These are phyloP conservation scores for Solanum medicagineum DNA, from an alignment of 257 asterid species.

Conservation along the genomic window DNA sequence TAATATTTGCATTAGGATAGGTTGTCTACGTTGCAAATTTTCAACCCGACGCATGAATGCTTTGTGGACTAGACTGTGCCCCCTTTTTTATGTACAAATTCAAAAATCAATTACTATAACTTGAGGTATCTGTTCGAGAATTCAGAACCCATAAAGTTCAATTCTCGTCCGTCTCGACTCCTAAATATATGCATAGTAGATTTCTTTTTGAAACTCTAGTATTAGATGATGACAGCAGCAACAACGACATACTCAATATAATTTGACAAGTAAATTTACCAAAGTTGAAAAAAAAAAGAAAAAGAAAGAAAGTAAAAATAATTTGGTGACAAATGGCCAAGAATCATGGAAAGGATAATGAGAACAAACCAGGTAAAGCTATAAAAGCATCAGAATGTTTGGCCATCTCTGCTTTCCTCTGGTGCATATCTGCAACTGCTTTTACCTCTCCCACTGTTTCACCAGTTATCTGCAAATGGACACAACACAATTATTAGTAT, in stretches of 20 bases:
- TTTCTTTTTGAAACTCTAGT: not conserved
- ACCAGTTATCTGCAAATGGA: slow-evolving; percentile 17
- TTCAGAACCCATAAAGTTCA: not conserved
- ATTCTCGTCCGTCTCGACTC: not conserved
- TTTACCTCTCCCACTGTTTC: slow-evolving; percentile 34
- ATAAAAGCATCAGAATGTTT: slow-evolving; percentile 30
- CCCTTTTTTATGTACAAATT: not conserved
- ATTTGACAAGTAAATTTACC: not conserved
- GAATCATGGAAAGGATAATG: not conserved
- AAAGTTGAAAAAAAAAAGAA: not conserved
- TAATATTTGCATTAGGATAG: not conserved
- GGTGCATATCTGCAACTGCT: slow-evolving; percentile 33
- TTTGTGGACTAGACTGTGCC: not conserved
- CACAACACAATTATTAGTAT: not conserved
- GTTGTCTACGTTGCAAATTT: not conserved
- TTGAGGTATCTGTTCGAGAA: not conserved
- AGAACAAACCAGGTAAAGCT: slow-evolving; percentile 23
- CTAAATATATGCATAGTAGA: not conserved
- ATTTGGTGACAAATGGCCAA: not conserved
- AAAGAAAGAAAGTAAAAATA: not conserved
- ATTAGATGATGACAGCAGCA: not conserved
- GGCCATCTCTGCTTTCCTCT: slow-evolving; percentile 33
- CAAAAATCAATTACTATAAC: not conserved
- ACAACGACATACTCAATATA: not conserved
- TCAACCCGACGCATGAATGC: not conserved